Evolutionary conservation across 441 rosid genomes (phyloP).

Genomic region (Erodium chrysanthum): DNA sequence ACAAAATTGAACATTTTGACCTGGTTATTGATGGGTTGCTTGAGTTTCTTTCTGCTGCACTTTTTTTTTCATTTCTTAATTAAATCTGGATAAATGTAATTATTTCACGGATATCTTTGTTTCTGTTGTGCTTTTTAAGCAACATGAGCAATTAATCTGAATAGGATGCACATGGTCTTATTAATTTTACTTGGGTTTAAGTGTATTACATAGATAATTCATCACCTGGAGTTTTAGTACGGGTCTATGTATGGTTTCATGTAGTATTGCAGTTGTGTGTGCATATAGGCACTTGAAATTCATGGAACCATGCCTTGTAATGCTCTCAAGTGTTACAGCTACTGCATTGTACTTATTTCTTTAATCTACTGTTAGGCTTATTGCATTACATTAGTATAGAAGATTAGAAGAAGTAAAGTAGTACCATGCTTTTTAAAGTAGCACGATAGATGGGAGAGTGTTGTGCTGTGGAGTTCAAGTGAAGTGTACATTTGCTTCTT

Average conservation of each 20-base stretch:
- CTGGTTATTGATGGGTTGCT: neutral
- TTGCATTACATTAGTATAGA: neutral
- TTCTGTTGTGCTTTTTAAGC: neutral
- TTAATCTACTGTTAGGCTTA: neutral
- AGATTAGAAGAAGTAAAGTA: neutral
- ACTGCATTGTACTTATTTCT: too few relatives aligned
- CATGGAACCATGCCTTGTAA: too few relatives aligned
- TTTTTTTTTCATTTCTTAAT: too few relatives aligned
- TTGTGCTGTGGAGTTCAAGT: neutral
- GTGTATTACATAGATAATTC: neutral
- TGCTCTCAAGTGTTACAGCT: too few relatives aligned
- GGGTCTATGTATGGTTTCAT: neutral
- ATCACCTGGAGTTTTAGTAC: neutral
- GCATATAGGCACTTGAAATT: too few relatives aligned
- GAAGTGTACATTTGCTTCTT: neutral
- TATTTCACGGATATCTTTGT: too few relatives aligned
- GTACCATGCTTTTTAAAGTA: neutral
- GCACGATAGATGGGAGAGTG: neutral
- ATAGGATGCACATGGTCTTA: too few relatives aligned
- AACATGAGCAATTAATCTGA: neutral
- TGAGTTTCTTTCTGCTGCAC: neutral
- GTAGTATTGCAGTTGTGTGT: neutral
- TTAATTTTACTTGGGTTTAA: too few relatives aligned
- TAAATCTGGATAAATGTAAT: neutral
- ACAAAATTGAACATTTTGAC: neutral